A percentile compares a stretch with the other conserved stretches of the same genome.
Conservation (phyloP, 1,284 basidiomycete species). For the Golubevia pallescens region DNA sequence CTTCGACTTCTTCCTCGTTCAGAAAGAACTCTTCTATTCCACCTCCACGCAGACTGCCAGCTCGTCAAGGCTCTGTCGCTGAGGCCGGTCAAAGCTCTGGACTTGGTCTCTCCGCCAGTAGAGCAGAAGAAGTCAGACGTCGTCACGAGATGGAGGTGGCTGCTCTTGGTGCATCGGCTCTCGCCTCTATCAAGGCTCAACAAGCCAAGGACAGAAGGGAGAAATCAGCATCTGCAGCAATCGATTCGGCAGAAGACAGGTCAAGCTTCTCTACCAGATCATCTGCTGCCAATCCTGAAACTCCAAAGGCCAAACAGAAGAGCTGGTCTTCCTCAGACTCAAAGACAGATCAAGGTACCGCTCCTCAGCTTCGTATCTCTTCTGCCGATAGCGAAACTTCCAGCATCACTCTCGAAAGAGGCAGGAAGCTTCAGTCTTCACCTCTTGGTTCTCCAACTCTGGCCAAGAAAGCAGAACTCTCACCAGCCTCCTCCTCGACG, state of each 20-base stretch:
- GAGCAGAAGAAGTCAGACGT: slow-evolving; percentile 44
- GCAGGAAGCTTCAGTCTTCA: background rate
- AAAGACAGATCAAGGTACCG: background rate
- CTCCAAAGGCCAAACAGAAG: background rate
- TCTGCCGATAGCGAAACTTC: background rate
- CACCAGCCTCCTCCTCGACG: background rate
- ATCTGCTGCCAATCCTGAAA: background rate
- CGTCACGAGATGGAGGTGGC: slow-evolving; percentile 54
- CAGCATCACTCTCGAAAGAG: background rate
- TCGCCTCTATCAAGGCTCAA: slow-evolving; percentile 12
- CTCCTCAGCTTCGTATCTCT: background rate
- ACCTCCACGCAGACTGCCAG: background rate
- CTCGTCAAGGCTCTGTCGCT: background rate
- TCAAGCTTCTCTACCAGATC: background rate
- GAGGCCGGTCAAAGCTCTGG: slow-evolving; percentile 1
- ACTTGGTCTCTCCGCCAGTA: slow-evolving; percentile 25
- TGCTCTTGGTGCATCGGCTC: slow-evolving; percentile 51
- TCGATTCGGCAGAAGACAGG: background rate
- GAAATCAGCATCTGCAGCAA: background rate
- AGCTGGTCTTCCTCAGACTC: background rate
- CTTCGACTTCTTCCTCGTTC: background rate
- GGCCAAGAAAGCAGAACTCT: background rate
- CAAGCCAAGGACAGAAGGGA: background rate
- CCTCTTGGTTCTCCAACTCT: background rate
- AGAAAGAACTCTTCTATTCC: background rate